A percentile compares a stretch with the other conserved stretches of the same genome.
Conservation (phyloP, 2,329 filamentous ascomycete species). For the Sclerotinia sclerotiorum region DNA sequence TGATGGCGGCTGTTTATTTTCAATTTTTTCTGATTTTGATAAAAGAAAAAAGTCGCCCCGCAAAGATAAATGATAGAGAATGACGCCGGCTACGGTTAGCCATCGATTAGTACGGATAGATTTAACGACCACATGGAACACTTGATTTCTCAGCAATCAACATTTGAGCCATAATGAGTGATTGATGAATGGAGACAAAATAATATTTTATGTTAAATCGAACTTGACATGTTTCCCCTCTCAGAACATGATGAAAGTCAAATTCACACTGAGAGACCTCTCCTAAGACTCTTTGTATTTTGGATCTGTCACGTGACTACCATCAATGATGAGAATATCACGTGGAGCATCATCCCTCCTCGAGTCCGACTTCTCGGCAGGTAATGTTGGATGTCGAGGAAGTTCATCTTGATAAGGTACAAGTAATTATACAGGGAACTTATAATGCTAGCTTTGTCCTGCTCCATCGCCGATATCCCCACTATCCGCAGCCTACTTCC, state of each 20-base stretch:
- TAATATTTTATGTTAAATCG: background rate
- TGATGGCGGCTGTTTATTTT: constrained; percentile 40
- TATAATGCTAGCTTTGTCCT: background rate
- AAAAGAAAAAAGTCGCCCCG: constrained; percentile 35
- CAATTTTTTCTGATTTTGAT: constrained; percentile 33
- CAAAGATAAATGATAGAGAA: constrained; percentile 26
- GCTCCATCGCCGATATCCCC: background rate
- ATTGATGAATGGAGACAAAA: background rate
- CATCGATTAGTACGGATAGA: constrained; percentile 2
- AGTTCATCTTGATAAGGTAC: background rate
- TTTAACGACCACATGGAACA: background rate
- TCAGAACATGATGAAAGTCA: background rate
- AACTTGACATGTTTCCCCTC: background rate
- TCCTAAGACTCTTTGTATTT: background rate
- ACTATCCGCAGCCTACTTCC: background rate
- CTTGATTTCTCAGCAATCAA: constrained; percentile 10
- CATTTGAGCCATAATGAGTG: constrained; percentile 3
- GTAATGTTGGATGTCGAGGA: background rate
- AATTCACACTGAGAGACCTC: background rate
- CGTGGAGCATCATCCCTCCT: background rate
- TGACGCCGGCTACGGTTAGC: constrained; percentile 19
- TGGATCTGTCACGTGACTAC: background rate
- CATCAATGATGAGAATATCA: background rate
- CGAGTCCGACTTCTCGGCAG: background rate
- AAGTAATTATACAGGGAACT: background rate